Evolutionary conservation across 106 monocot genomes (phyloP).

Genomic region (Iris macrosiphon): DNA sequence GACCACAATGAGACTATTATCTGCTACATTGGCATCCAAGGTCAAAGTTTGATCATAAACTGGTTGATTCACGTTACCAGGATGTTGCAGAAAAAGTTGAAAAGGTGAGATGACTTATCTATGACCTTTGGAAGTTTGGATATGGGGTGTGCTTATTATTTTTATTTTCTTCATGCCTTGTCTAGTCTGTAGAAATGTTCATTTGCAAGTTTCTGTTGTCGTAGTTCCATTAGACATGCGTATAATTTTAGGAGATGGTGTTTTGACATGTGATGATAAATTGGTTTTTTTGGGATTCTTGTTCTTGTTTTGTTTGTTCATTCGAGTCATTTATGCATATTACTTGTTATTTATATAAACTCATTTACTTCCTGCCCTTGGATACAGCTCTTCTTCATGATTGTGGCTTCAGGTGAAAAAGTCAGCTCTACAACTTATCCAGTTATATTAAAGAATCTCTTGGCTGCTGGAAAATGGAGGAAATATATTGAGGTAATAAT

Average conservation of each 20-base stretch:
- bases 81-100: too few relatives aligned
- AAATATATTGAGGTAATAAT: conserved; percentile 83
- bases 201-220: not conserved
- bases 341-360: not conserved
- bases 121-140: too few relatives aligned
- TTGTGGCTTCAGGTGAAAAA: conserved; percentile 43
- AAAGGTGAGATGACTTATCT: too few relatives aligned
- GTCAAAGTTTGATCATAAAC: too few relatives aligned
- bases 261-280: not conserved
- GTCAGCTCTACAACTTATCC: conserved; percentile 57
- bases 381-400: conserved; percentile 74
- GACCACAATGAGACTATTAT: too few relatives aligned
- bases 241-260: not conserved
- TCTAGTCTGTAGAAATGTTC: too few relatives aligned
- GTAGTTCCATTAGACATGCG: not conserved
- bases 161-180: too few relatives aligned
- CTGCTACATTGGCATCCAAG: too few relatives aligned
- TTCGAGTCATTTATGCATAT: not conserved
- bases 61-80: too few relatives aligned
- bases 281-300: not conserved
- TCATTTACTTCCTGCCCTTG: conserved; percentile 6
- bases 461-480: conserved; percentile 90
- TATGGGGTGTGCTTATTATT: too few relatives aligned
- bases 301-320: not conserved
- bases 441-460: conserved; percentile 67